Conservation (phyloP, 2,329 filamentous ascomycete genomes). For the Cladophialophora psammophila region DNA sequence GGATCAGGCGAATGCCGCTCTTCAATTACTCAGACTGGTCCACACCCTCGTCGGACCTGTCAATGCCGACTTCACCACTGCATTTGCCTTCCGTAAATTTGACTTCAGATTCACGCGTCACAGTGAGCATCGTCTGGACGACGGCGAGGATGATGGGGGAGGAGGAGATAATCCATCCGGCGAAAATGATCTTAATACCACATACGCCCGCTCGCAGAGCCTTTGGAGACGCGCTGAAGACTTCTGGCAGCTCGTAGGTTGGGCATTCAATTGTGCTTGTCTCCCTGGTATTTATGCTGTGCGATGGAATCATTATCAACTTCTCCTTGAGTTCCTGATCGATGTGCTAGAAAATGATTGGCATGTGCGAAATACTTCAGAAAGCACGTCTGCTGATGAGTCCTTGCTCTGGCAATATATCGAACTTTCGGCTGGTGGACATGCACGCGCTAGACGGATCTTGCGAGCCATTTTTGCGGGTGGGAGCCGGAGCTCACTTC, state of each 20-base stretch:
- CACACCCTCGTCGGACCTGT: slow-evolving; percentile 71
- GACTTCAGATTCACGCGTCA: slow-evolving; percentile 36
- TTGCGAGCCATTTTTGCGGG: slow-evolving; percentile 57
- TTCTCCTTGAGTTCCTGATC: slow-evolving; percentile 78
- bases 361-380: slow-evolving; percentile 39
- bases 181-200: slow-evolving; percentile 61
- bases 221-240: slow-evolving; percentile 80
- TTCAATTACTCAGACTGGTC: slow-evolving; percentile 74
- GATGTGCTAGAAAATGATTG: slow-evolving; percentile 56
- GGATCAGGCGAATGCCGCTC: slow-evolving; percentile 70
- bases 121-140: slow-evolving; percentile 9
- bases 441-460: slow-evolving; percentile 51
- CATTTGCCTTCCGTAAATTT: slow-evolving; percentile 70
- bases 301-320: slow-evolving; percentile 81
- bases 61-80: slow-evolving; percentile 72
- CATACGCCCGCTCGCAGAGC: slow-evolving; percentile 69
- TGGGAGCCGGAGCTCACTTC: slow-evolving; percentile 46
- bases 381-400: slow-evolving; percentile 42
- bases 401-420: slow-evolving; percentile 56
- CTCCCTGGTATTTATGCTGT: slow-evolving; percentile 55
- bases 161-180: slow-evolving; percentile 39
- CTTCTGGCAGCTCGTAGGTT: slow-evolving; percentile 88
- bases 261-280: slow-evolving; percentile 90
- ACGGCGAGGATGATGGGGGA: slow-evolving; percentile 45
- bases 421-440: slow-evolving; percentile 41